Conservation (phyloP, 1,284 basidiomycete genomes). For the Cerioporus squamosus region DNA sequence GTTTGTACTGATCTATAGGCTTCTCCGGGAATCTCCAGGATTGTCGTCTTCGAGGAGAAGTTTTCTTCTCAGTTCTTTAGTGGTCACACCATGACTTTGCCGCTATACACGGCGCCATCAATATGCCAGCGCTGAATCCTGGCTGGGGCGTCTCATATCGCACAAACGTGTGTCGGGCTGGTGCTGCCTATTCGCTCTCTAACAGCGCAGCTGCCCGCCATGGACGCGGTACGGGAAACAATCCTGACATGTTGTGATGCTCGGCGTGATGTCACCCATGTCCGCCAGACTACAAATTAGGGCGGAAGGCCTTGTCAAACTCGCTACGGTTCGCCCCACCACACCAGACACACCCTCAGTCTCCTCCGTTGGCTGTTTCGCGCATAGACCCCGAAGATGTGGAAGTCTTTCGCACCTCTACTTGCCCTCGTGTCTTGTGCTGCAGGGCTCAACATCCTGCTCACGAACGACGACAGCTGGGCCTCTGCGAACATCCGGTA, state of each 20-base stretch:
- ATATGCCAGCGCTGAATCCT: background rate
- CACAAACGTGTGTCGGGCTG: conserved; percentile 15
- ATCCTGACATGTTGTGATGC: too few species aligned
- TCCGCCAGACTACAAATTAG: too few species aligned
- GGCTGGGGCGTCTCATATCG: background rate
- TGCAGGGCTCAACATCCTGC: conserved; percentile 32
- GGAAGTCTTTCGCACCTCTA: conserved; percentile 10
- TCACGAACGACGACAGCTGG: conserved; percentile 38
- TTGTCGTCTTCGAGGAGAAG: too few species aligned
- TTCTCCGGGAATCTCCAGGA: too few species aligned
- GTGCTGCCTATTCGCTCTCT: too few species aligned
- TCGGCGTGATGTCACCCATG: too few species aligned
- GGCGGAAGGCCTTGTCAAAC: background rate
- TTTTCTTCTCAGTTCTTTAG: too few species aligned
- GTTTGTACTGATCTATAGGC: too few species aligned
- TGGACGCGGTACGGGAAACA: too few species aligned
- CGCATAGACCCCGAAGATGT: conserved; percentile 13
- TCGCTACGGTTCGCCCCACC: background rate
- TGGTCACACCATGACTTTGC: too few species aligned
- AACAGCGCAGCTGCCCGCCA: too few species aligned
- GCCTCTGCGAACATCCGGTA: conserved; percentile 38
- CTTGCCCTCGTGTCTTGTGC: conserved; percentile 22
- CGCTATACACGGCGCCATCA: background rate
- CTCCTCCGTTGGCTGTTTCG: too few species aligned
- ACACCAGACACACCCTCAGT: background rate